Evolutionary conservation across 164 flowering plant genomes (phyloP).

Genomic region (Litsea cubeba): DNA sequence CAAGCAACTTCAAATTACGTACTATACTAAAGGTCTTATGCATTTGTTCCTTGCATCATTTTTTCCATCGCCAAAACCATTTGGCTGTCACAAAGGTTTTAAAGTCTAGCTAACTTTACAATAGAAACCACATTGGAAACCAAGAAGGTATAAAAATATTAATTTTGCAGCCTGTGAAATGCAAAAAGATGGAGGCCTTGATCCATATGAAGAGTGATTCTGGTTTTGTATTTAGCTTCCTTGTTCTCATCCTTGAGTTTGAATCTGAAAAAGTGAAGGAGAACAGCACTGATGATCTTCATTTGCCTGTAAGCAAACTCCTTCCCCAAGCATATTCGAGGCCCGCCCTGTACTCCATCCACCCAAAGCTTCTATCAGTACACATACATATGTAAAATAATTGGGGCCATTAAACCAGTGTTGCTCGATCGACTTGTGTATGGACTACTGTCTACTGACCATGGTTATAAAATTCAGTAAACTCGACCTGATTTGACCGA

Average conservation of each 20-base stretch:
- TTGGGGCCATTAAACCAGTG: not conserved
- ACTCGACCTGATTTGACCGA: no score
- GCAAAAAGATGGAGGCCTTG: constrained; percentile 53
- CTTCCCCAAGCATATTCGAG: constrained; percentile 63
- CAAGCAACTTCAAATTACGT: no score
- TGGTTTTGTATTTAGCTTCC: constrained; percentile 47
- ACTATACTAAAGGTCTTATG: no score
- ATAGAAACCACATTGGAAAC: no score
- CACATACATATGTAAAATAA: not conserved
- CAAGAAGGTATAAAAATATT: no score
- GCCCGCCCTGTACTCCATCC: constrained; percentile 51
- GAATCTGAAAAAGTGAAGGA: constrained; percentile 50
- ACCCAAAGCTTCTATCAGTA: not conserved
- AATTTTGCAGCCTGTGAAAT: constrained; percentile 10
- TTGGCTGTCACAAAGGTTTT: no score
- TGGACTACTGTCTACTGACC: not conserved
- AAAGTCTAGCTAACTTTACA: no score
- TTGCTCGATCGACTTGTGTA: not conserved
- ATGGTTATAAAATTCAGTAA: accelerated
- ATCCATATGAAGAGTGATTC: constrained; percentile 67
- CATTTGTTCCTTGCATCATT: no score
- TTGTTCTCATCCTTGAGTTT: constrained; percentile 39
- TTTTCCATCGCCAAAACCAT: no score
- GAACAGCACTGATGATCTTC: constrained; percentile 57
- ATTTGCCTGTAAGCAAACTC: constrained; percentile 79